Base-by-base conservation (phyloP, 2,329 filamentous ascomycete species). In the Cladosporium sp. region DNA sequence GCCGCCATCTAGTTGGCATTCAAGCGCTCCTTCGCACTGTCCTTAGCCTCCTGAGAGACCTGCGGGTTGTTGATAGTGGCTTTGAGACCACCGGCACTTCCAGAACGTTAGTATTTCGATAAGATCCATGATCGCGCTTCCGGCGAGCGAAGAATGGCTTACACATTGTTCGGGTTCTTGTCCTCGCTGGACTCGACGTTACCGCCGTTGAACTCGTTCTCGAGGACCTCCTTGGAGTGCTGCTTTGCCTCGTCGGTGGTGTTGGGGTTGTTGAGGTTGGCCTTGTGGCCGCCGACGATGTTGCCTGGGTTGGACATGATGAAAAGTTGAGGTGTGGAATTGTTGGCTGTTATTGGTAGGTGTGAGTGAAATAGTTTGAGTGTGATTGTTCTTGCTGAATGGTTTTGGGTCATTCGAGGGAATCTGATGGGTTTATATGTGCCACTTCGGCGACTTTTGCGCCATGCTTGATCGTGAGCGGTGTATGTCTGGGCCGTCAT, bases 121-220 rank as follows among this genome's bases (percentile, higher is more conserved):
- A 32, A 11, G 22, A 38, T 38, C 38, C 50, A 47, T 30, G 19
- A 8, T 20, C 11, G 18, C 20, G 15, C 15, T n/a, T n/a, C n/a
- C n/a, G n/a, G n/a, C 38, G 22, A 27, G 22, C n/a, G 32, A 9
- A 11, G 13, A 45, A 33, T 13, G 20, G 66, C 74, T 60, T 62
- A 78, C 72, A 80, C 76, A 46, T 80, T 79, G 57, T 68, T 68
- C n/a, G 75, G 72, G 59, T 80, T 78, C 69, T 80, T 80, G 15
- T 46, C 49, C 30, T 22, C 32, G 18, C 27, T 38, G n/a, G 43
- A 36, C 25, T 43, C 43, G 29, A 36, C 56, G 16, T 53, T 48
- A 30, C 38, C 43, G 9, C 43, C 43, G 19, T 46, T 29, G 43
- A 38, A 38, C 43, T 46, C 32, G 19, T 46, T 38, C 64, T 59